phyloP scores from a whole-genome alignment of 306 rosid genomes.

The Castanea crenata region DNA sequence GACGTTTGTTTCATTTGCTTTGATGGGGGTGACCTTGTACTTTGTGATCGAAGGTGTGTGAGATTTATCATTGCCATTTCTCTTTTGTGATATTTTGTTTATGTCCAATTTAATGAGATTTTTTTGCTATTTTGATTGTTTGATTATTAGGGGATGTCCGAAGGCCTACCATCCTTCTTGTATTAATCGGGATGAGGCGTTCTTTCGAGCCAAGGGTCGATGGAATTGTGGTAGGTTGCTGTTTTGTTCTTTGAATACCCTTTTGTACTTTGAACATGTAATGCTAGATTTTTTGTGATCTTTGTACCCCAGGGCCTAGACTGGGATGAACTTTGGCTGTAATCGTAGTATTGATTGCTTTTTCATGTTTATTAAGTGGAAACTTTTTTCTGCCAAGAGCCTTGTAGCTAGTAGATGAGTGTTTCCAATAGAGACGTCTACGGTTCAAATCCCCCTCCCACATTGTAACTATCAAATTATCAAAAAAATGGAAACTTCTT shows the following conservation, averaged over 20 bases:
- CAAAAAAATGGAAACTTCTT: neutral
- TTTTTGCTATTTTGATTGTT: conserved; percentile 10
- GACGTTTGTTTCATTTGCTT: conserved; percentile 99
- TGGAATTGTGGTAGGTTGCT: conserved; percentile 89
- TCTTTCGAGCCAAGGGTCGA: conserved; percentile 92
- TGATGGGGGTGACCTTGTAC: conserved; percentile 98
- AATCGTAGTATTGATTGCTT: neutral
- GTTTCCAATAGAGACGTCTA: too few relatives aligned
- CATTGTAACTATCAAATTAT: too few relatives aligned
- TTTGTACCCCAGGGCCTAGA: neutral
- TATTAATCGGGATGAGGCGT: conserved; percentile 89
- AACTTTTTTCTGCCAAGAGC: neutral
- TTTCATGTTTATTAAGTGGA: neutral
- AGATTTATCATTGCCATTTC: conserved; percentile 1
- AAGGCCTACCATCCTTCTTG: conserved; percentile 98
- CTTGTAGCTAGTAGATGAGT: too few relatives aligned
- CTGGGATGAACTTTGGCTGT: neutral
- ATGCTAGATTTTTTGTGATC: neutral
- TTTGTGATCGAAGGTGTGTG: conserved; percentile 87
- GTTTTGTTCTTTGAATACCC: neutral
- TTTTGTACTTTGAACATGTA: neutral
- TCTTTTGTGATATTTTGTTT: neutral
- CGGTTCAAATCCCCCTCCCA: too few relatives aligned
- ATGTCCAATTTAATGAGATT: conserved; percentile 14
- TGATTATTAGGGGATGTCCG: conserved; percentile 82